Base-by-base conservation (phyloP, 2,329 filamentous ascomycete species). In the Cucurbitaria berberidis region DNA sequence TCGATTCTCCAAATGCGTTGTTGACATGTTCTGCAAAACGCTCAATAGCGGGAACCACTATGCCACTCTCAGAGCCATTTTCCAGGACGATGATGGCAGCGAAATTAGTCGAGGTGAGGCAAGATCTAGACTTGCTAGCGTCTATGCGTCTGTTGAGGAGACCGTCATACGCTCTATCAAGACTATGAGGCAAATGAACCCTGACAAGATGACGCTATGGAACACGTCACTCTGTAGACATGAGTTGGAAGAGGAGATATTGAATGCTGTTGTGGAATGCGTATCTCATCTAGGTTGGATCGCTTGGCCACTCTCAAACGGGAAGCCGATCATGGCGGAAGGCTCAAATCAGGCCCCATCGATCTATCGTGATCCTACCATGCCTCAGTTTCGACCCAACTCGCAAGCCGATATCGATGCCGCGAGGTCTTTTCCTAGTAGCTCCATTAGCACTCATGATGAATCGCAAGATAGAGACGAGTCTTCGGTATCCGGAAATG, bases 351-450 rank as follows among this genome's bases (percentile, higher is more conserved):
- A 13, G 8, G 15, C 18, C 30, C 11, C 42, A n/a, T 11, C 11
- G 18, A 8, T 36, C 6, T 42, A 52, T 36, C 60, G 77, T 7
- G 88, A 90, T 62, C 84, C 84, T 7, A 89, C 87, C 0, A 78
- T 89, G 71, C 87, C 87, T 8, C 87, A 90, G 62, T 89, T 89
- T 66, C 81, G 85, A 5, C 87, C 86, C n/a, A 83, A 88, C 59
- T 78, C 73, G 27, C 55, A 60, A 5, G 53, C 51, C 18, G 21
- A 55, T 35, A 39, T 51, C 3, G 26, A 39, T 30, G 24, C 41
- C 26, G 19, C 18, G 19, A 16, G 30, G 29, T 34, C 27, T 15
- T 26, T 21, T 15, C 29, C 32, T 3, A n/a, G 11, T 34, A 9
- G 46, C 30, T 24, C 39, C 11, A 18, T n/a, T 1, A 24, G 45